Base-by-base conservation (phyloP, 306 rosid species). In the Trifolium subterraneum region DNA sequence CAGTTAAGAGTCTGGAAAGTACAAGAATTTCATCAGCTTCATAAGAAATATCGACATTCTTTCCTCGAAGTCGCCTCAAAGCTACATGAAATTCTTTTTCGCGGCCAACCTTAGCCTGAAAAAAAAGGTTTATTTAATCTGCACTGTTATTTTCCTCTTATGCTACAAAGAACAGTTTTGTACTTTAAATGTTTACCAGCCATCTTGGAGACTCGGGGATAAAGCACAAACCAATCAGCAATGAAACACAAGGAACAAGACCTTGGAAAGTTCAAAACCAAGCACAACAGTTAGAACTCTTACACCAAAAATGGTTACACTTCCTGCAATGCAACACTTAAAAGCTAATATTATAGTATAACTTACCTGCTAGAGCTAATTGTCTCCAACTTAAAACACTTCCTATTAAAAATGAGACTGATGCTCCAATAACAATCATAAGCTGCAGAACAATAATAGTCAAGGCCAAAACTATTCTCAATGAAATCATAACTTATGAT, bases 191-290 rank as follows among this genome's bases (percentile, higher is more conserved):
- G 23, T 67, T 70, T 82, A 88, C 96, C 83, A 88, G 86, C 98
- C 96, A 92, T 87, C 95, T 88, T 9, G 98, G 98, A 13, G 96
- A 92, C 84, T 92, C 90, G 15, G 91, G 94, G 74, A 90, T 84
- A 80, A 88, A 88, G 68, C 84, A 78, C 71, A 90, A 82, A 66
- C 96, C 96, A 64, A 88, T 71, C 85, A 87, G 81, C 84, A 87
- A 80, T 64, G 35, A 72, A 74, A 86, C 56, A 83, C 89, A 91
- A 13, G 97, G 97, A 61, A 84, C 76, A 51, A 84, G 79, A 74
- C 91, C 97, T 91, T 91, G 79, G 81, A 84, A 56, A 77, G 38
- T 71, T 69, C 23, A 78, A 79, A 79, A 19, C 27, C 15, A 74
- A 85, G 70, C 7, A 48, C 76, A 12, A 25, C 0, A 27, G 38